Conservation (phyloP, 257 asterid species). For the Jaltomata sinuosa region DNA sequence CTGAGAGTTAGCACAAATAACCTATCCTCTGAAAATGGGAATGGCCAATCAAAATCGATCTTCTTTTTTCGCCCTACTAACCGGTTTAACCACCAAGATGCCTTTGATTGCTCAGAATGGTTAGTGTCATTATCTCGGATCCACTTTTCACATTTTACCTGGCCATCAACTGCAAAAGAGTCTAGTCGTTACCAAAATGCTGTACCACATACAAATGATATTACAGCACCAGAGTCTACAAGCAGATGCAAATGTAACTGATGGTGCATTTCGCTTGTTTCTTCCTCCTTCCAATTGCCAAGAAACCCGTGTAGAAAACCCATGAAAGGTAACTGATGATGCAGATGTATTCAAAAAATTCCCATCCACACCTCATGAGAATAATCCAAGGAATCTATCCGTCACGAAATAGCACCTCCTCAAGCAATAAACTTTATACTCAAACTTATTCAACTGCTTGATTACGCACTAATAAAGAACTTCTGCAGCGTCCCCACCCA, state of each 20-base stretch:
- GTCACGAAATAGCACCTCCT: not conserved
- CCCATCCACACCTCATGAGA: not conserved
- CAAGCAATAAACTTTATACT: not conserved
- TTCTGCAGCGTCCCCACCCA: not conserved
- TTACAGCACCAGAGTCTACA: not conserved
- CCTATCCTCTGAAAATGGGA: conserved; percentile 74
- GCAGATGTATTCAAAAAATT: not conserved
- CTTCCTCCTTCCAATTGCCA: not conserved
- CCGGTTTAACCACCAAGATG: conserved; percentile 85
- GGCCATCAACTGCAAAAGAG: conserved; percentile 63
- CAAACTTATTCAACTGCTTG: not conserved
- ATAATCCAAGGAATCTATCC: not conserved
- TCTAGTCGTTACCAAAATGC: not conserved
- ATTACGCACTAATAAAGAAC: not conserved
- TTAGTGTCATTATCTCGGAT: conserved; percentile 52
- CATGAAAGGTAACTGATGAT: too few species aligned
- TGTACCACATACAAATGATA: not conserved
- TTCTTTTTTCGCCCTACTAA: conserved; percentile 68
- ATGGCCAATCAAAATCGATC: conserved; percentile 76
- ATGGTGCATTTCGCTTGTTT: not conserved
- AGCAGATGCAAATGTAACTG: not conserved
- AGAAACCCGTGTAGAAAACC: not conserved
- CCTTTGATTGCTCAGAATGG: conserved; percentile 58
- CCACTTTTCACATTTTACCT: conserved; percentile 81
- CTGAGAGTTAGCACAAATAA: conserved; percentile 86